phyloP scores from a whole-genome alignment of 2,329 filamentous ascomycete genomes.

The Diaporthe ampelina region DNA sequence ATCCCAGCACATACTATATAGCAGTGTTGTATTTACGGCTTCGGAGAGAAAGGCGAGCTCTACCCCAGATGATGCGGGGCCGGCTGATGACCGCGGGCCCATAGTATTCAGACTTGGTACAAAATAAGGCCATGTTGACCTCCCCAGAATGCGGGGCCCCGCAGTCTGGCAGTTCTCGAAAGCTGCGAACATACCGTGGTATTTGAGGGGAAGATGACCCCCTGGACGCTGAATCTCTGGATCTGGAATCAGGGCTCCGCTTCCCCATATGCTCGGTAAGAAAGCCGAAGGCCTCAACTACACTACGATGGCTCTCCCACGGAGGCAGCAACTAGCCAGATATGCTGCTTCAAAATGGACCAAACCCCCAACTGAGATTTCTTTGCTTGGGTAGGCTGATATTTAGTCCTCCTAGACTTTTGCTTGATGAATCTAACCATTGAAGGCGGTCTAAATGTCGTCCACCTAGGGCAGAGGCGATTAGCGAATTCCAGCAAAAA shows the following conservation, averaged over 20 bases:
- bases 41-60: slow-evolving; percentile 5
- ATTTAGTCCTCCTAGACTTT: neutral
- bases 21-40: neutral
- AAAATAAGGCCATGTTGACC: neutral
- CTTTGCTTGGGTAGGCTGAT: neutral
- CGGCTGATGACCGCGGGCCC: neutral
- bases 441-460: neutral
- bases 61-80: slow-evolving; percentile 10
- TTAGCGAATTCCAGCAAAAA: too few relatives aligned
- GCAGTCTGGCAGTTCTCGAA: neutral
- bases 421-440: neutral
- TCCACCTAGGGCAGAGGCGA: neutral
- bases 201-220: neutral
- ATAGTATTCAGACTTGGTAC: neutral
- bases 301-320: neutral
- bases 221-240: neutral
- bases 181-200: neutral
- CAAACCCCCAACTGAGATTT: neutral
- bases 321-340: neutral
- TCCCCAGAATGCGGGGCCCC: neutral
- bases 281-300: neutral
- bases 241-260: neutral
- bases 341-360: neutral
- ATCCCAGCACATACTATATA: neutral
- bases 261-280: slow-evolving; percentile 8